Evolutionary conservation across 208 protist species (phyloP), one percentile per base, ranked within the genome.

Genomic region (Leishmania tarentolae): DNA sequence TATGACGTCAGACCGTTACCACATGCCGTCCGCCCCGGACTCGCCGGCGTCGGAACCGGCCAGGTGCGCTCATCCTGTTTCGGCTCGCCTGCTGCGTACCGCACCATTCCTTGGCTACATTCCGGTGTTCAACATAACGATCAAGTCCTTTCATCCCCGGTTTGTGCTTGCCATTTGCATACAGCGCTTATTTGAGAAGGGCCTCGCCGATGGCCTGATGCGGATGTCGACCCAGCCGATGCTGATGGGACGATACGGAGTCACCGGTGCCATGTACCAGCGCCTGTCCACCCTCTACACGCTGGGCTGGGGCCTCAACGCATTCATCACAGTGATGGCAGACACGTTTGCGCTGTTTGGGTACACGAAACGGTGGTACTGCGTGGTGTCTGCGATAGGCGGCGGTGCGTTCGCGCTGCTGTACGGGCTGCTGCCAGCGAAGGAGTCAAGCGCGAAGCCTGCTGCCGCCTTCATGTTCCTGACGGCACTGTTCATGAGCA

Each of bases 311-410:
- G 87, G 91, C 42, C 80, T 93, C 68, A 97, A 94, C 77, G 82
- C 93, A 63, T 80, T 94, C 73, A 86, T 86, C 53, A 92, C 89
- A 19, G 85, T 91, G 46, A 75, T 95, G 40, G 89, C 86, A 28
- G 93, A 95, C 76, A 88, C 85, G 72, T 90, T 95, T 56, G 84
- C 89, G 11, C 69, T 95, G 21, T 87, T 92, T 37, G 89, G 90
- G 42, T 95, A 95, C 83, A 90, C 88, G 11, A 95, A 94, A 86
- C 88, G 92, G 8, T 97, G 90, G 90, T 94, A 93, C 90, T 78
- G 86, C 50, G 79, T 89, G 44, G 9, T 89, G 9, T 95, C 89
- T 3, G 86, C 83, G 35, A 40, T 95, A n/a, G 35, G 90, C 42
- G 91, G 89, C 40, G 80, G 75, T n/a, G 84, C 77, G 28, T 87